A percentile compares a stretch with the other conserved stretches of the same genome.
These are phyloP conservation scores for Rhizophora mangle DNA, from an alignment of 345 rosid species.

Conservation along the genomic window DNA sequence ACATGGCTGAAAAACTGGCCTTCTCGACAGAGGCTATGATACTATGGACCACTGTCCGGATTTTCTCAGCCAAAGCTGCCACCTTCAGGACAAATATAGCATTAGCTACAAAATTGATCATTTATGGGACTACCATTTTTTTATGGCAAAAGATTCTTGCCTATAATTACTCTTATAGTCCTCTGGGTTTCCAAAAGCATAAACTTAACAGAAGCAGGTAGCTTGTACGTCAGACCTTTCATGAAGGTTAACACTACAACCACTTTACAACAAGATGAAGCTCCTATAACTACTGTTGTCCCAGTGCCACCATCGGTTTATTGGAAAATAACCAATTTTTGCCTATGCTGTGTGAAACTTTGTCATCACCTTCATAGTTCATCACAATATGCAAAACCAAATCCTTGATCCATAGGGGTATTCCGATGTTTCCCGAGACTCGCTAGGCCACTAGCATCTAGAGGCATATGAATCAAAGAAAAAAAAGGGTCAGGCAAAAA, in stretches of 20 bases:
- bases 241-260: too few species aligned
- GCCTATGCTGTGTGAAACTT: conserved; percentile 35
- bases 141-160: conserved; percentile 58
- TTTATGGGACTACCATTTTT: conserved; percentile 62
- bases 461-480: too few species aligned
- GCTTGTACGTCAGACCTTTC: not conserved
- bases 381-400: too few species aligned
- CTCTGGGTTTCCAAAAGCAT: conserved; percentile 65
- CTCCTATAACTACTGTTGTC: conserved; percentile 76
- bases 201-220: conserved; percentile 61
- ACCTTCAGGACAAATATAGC: conserved; percentile 57
- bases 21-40: too few species aligned
- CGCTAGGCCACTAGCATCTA: too few species aligned
- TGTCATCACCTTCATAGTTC: conserved; percentile 14
- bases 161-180: conserved; percentile 47
- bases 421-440: too few species aligned
- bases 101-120: conserved; percentile 59
- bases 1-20: too few species aligned
- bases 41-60: too few species aligned
- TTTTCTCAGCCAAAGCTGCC: conserved; percentile 22
- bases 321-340: conserved; percentile 42
- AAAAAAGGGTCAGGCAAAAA: too few species aligned
- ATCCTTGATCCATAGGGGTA: too few species aligned
- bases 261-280: conserved; percentile 44
- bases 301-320: conserved; percentile 80